phyloP scores from a whole-genome alignment of 2,329 filamentous ascomycete species.

The Claviceps pazoutovae region DNA sequence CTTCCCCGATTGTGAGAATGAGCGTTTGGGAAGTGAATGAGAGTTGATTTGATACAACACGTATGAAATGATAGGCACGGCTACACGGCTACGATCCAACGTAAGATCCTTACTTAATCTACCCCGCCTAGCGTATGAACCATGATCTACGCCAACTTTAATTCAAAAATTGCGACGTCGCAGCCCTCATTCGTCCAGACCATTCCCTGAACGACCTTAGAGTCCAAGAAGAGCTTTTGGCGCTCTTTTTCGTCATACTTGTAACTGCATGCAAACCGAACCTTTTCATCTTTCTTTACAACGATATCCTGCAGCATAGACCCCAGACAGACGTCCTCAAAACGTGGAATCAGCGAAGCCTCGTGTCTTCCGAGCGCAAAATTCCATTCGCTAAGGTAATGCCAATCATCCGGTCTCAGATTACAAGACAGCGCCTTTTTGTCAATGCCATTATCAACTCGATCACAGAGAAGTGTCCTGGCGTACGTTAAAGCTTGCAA shows the following conservation, averaged over 20 bases:
- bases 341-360: background rate
- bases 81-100: too few relatives aligned
- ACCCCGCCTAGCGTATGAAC: background rate
- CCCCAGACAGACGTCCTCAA: background rate
- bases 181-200: background rate
- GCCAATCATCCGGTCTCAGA: background rate
- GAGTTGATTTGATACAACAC: too few relatives aligned
- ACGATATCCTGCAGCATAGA: background rate
- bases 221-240: background rate
- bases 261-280: background rate
- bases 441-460: too few relatives aligned
- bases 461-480: background rate
- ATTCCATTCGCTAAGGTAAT: background rate
- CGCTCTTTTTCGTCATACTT: background rate
- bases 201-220: background rate
- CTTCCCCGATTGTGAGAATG: too few relatives aligned
- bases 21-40: too few relatives aligned
- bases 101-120: too few relatives aligned
- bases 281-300: background rate
- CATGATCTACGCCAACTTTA: background rate
- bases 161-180: background rate
- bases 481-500: constrained; percentile 1
- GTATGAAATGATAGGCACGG: too few relatives aligned
- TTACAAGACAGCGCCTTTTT: background rate
- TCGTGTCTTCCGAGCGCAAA: background rate